Percentiles rank a stretch among this genome's conserved stretches.
phyloP scores from a whole-genome alignment of 1,284 basidiomycete species.

The Mycena citricolor region DNA sequence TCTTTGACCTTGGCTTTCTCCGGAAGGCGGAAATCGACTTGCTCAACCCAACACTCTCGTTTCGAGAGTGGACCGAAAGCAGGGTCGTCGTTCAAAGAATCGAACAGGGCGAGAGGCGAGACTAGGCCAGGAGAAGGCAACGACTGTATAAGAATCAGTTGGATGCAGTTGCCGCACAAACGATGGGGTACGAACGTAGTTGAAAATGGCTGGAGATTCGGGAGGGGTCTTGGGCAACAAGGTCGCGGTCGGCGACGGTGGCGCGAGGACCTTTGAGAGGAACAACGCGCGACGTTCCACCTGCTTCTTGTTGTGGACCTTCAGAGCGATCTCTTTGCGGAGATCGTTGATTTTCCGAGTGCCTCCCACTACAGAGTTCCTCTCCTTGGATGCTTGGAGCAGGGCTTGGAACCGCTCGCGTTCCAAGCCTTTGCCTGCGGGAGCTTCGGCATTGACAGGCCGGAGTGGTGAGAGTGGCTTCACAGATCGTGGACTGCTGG shows the following conservation, averaged over 20 bases:
- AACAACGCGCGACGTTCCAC: constrained; percentile 74
- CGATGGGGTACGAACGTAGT: constrained; percentile 29
- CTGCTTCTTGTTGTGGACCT: constrained; percentile 72
- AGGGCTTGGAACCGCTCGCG: constrained; percentile 62
- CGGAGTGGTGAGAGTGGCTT: constrained; percentile 54
- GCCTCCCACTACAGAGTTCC: constrained; percentile 44
- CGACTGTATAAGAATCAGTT: constrained; percentile 31
- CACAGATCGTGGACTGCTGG: constrained; percentile 34
- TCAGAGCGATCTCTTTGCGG: constrained; percentile 71
- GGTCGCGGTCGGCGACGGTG: constrained; percentile 60
- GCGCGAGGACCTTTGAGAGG: constrained; percentile 67
- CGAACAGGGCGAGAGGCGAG: constrained; percentile 62
- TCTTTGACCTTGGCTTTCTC: no score
- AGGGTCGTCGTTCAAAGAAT: constrained; percentile 45
- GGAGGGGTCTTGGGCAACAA: constrained; percentile 62
- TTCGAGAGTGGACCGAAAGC: constrained; percentile 25
- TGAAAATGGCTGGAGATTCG: constrained; percentile 68
- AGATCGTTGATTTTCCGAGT: constrained; percentile 56
- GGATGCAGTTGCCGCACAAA: not conserved
- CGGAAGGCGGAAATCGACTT: constrained; percentile 61
- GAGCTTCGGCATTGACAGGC: constrained; percentile 38
- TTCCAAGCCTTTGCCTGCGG: constrained; percentile 54
- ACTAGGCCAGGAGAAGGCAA: constrained; percentile 66
- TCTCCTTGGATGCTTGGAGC: constrained; percentile 55
- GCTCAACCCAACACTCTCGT: constrained; percentile 58